Conservation (phyloP, 192 early-diverging fungal genomes). For the Powellomyces hirtus region DNA sequence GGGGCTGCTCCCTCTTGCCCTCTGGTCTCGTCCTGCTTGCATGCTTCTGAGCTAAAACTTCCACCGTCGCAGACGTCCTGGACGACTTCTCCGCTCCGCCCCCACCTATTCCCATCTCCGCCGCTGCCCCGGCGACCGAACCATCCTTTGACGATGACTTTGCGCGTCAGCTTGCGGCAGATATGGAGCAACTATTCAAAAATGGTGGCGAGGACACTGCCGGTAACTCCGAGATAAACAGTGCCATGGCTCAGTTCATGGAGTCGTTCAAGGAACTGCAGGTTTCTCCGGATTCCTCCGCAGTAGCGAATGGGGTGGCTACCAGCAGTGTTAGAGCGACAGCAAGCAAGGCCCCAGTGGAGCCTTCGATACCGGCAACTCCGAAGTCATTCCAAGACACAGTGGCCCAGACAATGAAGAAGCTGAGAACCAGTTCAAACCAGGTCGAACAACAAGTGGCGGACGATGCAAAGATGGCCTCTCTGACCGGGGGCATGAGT, state of each 20-base stretch:
- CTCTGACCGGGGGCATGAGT: slow-evolving; percentile 23
- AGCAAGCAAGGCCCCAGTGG: neutral
- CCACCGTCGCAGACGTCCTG: neutral
- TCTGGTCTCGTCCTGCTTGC: neutral
- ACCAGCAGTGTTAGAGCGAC: slow-evolving; percentile 47
- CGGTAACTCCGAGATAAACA: neutral
- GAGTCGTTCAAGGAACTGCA: slow-evolving; percentile 25
- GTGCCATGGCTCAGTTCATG: slow-evolving; percentile 20
- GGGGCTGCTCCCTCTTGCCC: neutral
- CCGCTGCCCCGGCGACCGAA: slow-evolving; percentile 1
- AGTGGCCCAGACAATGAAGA: slow-evolving; percentile 86
- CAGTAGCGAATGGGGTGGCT: neutral
- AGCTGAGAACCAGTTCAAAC: slow-evolving; percentile 81
- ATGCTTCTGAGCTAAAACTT: neutral
- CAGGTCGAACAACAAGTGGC: slow-evolving; percentile 59
- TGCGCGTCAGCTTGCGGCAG: slow-evolving; percentile 25
- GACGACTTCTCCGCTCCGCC: neutral
- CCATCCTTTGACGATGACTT: slow-evolving; percentile 33
- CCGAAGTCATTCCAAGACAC: slow-evolving; percentile 74
- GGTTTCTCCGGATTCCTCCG: neutral
- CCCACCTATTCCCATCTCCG: neutral
- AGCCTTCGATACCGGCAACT: neutral
- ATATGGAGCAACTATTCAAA: slow-evolving; percentile 24
- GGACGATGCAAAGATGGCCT: slow-evolving; percentile 21
- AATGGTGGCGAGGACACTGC: slow-evolving; percentile 4